These are phyloP conservation scores for Boletus barrowsii DNA, from an alignment of 768 basidiomycete genomes.

Conservation along the genomic window DNA sequence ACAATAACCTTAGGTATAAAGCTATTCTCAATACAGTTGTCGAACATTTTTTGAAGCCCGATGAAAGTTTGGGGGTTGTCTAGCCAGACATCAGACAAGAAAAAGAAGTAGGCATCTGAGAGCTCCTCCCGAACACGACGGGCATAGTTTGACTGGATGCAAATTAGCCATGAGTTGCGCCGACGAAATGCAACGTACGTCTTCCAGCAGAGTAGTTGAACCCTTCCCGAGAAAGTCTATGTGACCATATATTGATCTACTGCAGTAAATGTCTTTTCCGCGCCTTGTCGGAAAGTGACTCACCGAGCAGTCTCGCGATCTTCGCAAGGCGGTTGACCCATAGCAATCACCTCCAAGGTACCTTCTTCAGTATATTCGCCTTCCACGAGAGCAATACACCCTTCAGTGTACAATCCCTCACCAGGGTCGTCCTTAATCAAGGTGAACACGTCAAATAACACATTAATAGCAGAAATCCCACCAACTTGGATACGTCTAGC, in stretches of 20 bases:
- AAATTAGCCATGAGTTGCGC: not conserved
- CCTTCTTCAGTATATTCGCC: conserved; percentile 95
- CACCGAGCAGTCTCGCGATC: conserved; percentile 80
- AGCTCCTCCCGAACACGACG: conserved; percentile 65
- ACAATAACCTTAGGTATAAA: conserved; percentile 89
- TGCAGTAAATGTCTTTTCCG: conserved; percentile 7
- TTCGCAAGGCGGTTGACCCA: conserved; percentile 98
- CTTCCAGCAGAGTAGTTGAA: conserved; percentile 84
- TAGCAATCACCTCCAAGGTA: conserved; percentile 82
- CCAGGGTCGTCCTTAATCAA: conserved; percentile 73
- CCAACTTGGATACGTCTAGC: conserved; percentile 84
- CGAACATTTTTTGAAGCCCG: conserved; percentile 82
- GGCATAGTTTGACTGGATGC: conserved; percentile 56
- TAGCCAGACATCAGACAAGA: conserved; percentile 94
- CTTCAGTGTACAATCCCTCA: conserved; percentile 95
- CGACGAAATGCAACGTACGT: conserved; percentile 49
- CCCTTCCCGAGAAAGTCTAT: conserved; percentile 97
- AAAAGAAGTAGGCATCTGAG: conserved; percentile 80
- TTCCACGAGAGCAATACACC: conserved; percentile 91
- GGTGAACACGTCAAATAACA: conserved; percentile 12
- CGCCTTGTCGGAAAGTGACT: conserved; percentile 13
- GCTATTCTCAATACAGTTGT: conserved; percentile 81
- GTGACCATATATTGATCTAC: conserved; percentile 90
- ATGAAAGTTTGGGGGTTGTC: conserved; percentile 81
- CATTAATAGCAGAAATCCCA: conserved; percentile 29